Conservation (phyloP, 768 basidiomycete genomes). For the Cantharellus anzutake region DNA sequence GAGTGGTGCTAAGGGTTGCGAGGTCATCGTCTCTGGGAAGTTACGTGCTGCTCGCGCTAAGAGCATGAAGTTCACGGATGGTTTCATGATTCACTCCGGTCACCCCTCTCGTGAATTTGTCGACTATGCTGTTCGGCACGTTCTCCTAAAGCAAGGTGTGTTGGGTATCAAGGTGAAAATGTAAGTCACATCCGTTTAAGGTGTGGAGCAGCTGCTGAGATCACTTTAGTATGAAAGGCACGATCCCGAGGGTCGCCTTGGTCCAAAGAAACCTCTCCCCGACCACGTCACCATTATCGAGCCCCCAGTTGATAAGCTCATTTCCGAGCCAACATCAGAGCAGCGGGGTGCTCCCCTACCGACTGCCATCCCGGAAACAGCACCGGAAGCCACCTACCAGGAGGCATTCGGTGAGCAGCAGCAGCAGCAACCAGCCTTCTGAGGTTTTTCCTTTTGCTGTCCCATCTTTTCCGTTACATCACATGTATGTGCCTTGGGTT, state of each 20-base stretch:
- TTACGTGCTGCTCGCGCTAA: slow-evolving; percentile 99
- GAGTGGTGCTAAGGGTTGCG: slow-evolving; percentile 97
- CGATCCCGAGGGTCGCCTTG: slow-evolving; percentile 79
- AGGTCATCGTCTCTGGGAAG: slow-evolving; percentile 98
- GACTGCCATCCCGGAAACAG: background rate
- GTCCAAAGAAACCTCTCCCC: slow-evolving; percentile 85
- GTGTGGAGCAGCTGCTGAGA: background rate
- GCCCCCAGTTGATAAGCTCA: slow-evolving; percentile 78
- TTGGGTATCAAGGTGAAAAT: slow-evolving; percentile 99
- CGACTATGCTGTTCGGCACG: slow-evolving; percentile 94
- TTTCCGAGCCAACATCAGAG: slow-evolving; percentile 79
- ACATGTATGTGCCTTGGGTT: background rate
- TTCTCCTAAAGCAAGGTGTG: slow-evolving; percentile 94
- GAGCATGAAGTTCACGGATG: slow-evolving; percentile 99
- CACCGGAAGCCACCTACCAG: background rate
- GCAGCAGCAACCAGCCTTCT: background rate
- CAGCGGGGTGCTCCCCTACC: slow-evolving; percentile 35
- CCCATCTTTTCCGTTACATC: background rate
- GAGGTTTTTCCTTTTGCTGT: too few relatives aligned
- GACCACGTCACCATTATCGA: slow-evolving; percentile 84
- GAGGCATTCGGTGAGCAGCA: background rate
- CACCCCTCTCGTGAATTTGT: slow-evolving; percentile 95
- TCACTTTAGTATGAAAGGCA: slow-evolving; percentile 75
- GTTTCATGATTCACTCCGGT: slow-evolving; percentile 98
- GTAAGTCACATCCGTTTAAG: slow-evolving; percentile 25